Percentiles rank a stretch among this genome's conserved stretches.
Conservation (phyloP, 768 basidiomycete species). For the Pleurotus tuber-regium region DNA sequence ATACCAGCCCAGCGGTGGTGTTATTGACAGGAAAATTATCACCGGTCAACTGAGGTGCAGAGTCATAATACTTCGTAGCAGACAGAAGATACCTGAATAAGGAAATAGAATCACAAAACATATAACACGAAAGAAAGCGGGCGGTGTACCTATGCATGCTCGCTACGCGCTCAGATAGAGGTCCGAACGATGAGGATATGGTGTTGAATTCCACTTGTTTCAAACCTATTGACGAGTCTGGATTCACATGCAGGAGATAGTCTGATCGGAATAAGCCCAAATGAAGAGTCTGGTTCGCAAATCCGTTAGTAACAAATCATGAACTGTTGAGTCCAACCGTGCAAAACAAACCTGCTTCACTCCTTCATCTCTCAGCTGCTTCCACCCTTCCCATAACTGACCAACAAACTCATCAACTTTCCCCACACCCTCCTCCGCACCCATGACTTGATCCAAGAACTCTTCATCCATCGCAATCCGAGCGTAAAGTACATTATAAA, state of each 20-base stretch:
- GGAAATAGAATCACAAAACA: not conserved
- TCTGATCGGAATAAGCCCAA: constrained; percentile 94
- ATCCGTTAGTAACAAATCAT: too few relatives aligned
- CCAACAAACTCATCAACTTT: constrained; percentile 87
- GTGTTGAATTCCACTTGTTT: constrained; percentile 99
- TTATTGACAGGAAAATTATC: constrained; percentile 73
- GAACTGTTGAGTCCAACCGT: not conserved
- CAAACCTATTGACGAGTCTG: constrained; percentile 39
- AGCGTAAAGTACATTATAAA: constrained; percentile 86
- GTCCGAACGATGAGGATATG: constrained; percentile 88
- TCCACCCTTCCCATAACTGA: constrained; percentile 86
- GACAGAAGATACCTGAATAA: constrained; percentile 59
- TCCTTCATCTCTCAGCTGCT: constrained; percentile 63
- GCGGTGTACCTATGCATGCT: constrained; percentile 82
- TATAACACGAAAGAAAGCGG: too few relatives aligned
- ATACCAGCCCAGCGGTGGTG: constrained; percentile 64
- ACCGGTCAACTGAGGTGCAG: constrained; percentile 48
- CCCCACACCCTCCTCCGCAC: constrained; percentile 70
- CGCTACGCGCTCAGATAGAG: constrained; percentile 64
- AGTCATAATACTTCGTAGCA: constrained; percentile 64
- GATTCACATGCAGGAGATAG: constrained; percentile 74
- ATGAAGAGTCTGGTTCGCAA: constrained; percentile 75
- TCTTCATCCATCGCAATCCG: constrained; percentile 73
- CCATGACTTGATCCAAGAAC: constrained; percentile 86
- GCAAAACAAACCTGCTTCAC: constrained; percentile 42